Base-by-base conservation (phyloP, 305 asterid genomes). In the Fraxinus sp. region DNA sequence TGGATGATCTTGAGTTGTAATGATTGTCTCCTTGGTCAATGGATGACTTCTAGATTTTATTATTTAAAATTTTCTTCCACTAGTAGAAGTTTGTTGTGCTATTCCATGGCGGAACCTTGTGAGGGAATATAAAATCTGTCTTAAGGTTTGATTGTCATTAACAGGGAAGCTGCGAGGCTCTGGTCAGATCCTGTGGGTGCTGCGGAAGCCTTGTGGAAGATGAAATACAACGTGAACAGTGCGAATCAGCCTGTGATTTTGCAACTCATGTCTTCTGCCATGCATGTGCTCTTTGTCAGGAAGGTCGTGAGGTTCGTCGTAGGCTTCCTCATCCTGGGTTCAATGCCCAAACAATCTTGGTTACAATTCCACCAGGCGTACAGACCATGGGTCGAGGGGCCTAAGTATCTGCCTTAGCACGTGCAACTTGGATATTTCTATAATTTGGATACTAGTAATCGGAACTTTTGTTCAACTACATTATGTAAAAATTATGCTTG, bases 281-380 rank as follows among this genome's bases (percentile, higher is more conserved):
- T 73, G 80, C 94, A 20, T 96, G 97, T 32, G 98, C 99, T 24
- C 94, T 96, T 79, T 96, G 99, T 79, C 99, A 94, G 82, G 99
- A 96, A 83, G 97, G 94, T 20, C 99, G 99, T 81, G 97, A 96
- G 91, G 88, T 96, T 82, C 99, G 98, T 26, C 97, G 97, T 11
- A 90, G 94, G 89, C 86, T 94, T 82, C 97, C 95, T 79, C 98
- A 93, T 84, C 97, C 98, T 2, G 95, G 91, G 8, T 84, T 89
- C 82, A 85, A 89, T n/a, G 80, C 92, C 72, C 94, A 88, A 20
- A 94, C 93, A 59, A 87, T 91, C 81, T 64, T 93, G 81, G 81
- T 88, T 73, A 92, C 92, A 97, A 87, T 91, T 52, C 97, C 99
- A 0, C 99, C 99, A 0, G 85, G 84, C 2, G 93, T 89, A 33